These are phyloP conservation scores for Neonothopanus nambi DNA, from an alignment of 1,284 basidiomycete genomes.

Conservation along the genomic window DNA sequence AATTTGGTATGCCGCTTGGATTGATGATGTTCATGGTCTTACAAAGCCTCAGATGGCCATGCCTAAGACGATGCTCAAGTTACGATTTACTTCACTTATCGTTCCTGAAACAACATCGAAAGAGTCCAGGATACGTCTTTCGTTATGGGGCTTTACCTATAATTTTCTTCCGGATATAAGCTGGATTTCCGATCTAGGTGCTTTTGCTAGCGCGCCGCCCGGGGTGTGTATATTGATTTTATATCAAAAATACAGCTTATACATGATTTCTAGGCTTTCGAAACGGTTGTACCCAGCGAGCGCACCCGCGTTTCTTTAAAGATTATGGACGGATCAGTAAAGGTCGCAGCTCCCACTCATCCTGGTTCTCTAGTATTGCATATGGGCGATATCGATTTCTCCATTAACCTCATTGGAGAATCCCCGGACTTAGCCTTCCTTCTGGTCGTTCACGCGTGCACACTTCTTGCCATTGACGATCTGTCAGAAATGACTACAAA, in stretches of 20 bases:
- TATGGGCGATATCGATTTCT: conserved; percentile 65
- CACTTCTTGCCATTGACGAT: conserved; percentile 69
- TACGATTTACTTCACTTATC: conserved; percentile 67
- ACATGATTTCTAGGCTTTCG: conserved; percentile 67
- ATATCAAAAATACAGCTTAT: not conserved
- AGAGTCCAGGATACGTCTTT: conserved; percentile 74
- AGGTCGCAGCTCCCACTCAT: conserved; percentile 57
- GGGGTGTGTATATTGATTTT: conserved; percentile 56
- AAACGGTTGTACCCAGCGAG: conserved; percentile 91
- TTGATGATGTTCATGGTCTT: conserved; percentile 3
- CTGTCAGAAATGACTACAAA: conserved; percentile 34
- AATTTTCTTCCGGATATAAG: conserved; percentile 62
- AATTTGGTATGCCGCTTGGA: conserved; percentile 47
- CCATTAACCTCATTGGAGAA: conserved; percentile 72
- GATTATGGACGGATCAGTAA: conserved; percentile 71
- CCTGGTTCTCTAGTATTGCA: conserved; percentile 68
- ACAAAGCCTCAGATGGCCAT: conserved; percentile 36
- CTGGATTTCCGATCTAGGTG: conserved; percentile 65
- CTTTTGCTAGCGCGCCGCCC: conserved; percentile 83
- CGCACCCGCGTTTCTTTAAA: conserved; percentile 71
- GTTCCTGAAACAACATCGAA: conserved; percentile 72
- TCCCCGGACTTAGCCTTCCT: conserved; percentile 57
- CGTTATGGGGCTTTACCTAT: conserved; percentile 66
- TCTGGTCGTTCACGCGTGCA: conserved; percentile 47
- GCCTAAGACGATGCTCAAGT: conserved; percentile 57